These are phyloP conservation scores for Cryptosporidium parvum DNA, from an alignment of 169 alveolate species.

Conservation along the genomic window DNA sequence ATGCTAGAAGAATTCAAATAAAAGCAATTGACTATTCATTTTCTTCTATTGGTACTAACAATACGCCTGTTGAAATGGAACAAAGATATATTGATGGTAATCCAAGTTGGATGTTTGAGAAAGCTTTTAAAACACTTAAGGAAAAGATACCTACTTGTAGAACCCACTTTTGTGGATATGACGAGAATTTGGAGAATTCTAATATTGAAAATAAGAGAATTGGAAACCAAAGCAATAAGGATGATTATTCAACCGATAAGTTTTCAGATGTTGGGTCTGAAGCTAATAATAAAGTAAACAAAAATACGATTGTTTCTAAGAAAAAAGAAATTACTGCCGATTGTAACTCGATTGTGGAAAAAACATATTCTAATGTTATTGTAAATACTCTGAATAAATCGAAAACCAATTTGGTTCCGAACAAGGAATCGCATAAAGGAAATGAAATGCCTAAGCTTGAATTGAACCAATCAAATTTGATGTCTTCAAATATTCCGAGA, in stretches of 20 bases:
- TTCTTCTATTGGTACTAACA: constrained; percentile 46
- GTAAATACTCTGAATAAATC: background rate
- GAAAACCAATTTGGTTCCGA: background rate
- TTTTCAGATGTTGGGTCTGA: background rate
- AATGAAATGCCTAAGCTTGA: background rate
- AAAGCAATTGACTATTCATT: constrained; percentile 48
- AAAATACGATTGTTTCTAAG: background rate
- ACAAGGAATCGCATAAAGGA: background rate
- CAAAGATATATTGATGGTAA: constrained; percentile 37
- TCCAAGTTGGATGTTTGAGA: constrained; percentile 57
- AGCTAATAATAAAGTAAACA: background rate
- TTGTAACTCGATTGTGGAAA: background rate
- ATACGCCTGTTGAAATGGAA: constrained; percentile 69
- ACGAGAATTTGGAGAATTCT: background rate
- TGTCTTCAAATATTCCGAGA: constrained; percentile 35
- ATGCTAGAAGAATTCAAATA: constrained; percentile 49
- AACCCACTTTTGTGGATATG: constrained; percentile 72
- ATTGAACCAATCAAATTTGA: background rate
- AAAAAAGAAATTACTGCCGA: background rate
- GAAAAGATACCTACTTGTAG: constrained; percentile 15
- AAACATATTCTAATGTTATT: background rate
- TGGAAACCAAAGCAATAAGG: background rate
- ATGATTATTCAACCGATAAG: background rate
- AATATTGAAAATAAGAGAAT: background rate
- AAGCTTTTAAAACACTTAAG: constrained; percentile 51